These are phyloP conservation scores for Toxicodendron radicans DNA, from an alignment of 345 rosid species.

Conservation along the genomic window DNA sequence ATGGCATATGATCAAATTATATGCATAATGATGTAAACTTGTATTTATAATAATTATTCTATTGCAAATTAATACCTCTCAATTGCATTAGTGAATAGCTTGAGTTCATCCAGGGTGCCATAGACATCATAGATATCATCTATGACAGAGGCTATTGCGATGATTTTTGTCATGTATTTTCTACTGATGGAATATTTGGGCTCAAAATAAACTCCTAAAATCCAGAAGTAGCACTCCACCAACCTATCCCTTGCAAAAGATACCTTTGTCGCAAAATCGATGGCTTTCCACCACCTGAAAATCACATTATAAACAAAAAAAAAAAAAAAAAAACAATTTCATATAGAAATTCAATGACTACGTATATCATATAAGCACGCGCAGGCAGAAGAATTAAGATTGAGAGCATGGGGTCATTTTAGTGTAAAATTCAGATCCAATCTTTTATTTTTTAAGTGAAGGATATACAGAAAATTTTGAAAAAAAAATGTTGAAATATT, in stretches of 20 bases:
- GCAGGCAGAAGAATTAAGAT: too few species aligned
- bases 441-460: too few species aligned
- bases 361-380: too few species aligned
- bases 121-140: slow-evolving; percentile 48
- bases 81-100: slow-evolving; percentile 31
- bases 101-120: slow-evolving; percentile 48
- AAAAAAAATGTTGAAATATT: too few species aligned
- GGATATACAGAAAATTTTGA: too few species aligned
- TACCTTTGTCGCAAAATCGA: slow-evolving; percentile 27
- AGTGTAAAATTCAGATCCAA: too few species aligned
- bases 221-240: slow-evolving; percentile 44
- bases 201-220: slow-evolving; percentile 27
- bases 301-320: background rate
- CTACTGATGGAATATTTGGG: slow-evolving; percentile 31
- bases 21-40: too few species aligned
- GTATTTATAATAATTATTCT: too few species aligned
- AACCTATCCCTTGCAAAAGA: slow-evolving; percentile 38
- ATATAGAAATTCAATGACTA: too few species aligned
- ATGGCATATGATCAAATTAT: too few species aligned
- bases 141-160: slow-evolving; percentile 19
- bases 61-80: slow-evolving; percentile 22
- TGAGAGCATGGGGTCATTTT: too few species aligned
- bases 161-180: slow-evolving; percentile 25
- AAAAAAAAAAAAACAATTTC: too few species aligned
- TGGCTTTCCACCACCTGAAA: slow-evolving; percentile 42